Percentiles rank a stretch among this genome's conserved stretches.
Conservation (phyloP, 495 filamentous ascomycete species). For the Mytilinidion resinicola region DNA sequence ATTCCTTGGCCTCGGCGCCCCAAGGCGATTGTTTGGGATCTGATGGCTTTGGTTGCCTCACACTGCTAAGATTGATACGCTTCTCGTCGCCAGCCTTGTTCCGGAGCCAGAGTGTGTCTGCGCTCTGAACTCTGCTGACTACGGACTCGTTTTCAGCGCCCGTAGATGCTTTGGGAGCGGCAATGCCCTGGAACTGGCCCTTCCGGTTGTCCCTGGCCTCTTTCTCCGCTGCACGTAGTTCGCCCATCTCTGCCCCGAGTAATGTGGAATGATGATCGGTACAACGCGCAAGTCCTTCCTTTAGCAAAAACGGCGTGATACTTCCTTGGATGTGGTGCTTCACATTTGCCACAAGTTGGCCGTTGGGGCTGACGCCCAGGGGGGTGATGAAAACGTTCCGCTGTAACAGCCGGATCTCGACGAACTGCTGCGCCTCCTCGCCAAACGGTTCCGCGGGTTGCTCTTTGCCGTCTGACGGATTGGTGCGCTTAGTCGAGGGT, state of each 20-base stretch:
- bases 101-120: slow-evolving; percentile 80
- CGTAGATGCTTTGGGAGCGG: slow-evolving; percentile 51
- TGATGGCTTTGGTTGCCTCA: slow-evolving; percentile 80
- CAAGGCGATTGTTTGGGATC: slow-evolving; percentile 80
- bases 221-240: slow-evolving; percentile 81
- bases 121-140: slow-evolving; percentile 77
- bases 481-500: slow-evolving; percentile 75
- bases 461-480: slow-evolving; percentile 65
- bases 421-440: slow-evolving; percentile 76
- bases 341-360: slow-evolving; percentile 71
- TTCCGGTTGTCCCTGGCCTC: slow-evolving; percentile 65
- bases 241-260: slow-evolving; percentile 78
- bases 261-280: slow-evolving; percentile 89
- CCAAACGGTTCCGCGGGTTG: slow-evolving; percentile 82
- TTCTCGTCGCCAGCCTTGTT: slow-evolving; percentile 79
- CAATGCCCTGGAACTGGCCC: slow-evolving; percentile 72
- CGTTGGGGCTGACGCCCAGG: slow-evolving; percentile 79
- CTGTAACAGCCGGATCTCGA: slow-evolving; percentile 78
- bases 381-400: slow-evolving; percentile 74
- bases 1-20: slow-evolving; percentile 91
- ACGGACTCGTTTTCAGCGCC: slow-evolving; percentile 64
- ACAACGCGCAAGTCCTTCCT: slow-evolving; percentile 84
- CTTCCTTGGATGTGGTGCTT: slow-evolving; percentile 77
- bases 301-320: slow-evolving; percentile 80
- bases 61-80: slow-evolving; percentile 84